These are phyloP conservation scores for Aspergillus arachidicola DNA, from an alignment of 2,329 filamentous ascomycete species.

Conservation along the genomic window DNA sequence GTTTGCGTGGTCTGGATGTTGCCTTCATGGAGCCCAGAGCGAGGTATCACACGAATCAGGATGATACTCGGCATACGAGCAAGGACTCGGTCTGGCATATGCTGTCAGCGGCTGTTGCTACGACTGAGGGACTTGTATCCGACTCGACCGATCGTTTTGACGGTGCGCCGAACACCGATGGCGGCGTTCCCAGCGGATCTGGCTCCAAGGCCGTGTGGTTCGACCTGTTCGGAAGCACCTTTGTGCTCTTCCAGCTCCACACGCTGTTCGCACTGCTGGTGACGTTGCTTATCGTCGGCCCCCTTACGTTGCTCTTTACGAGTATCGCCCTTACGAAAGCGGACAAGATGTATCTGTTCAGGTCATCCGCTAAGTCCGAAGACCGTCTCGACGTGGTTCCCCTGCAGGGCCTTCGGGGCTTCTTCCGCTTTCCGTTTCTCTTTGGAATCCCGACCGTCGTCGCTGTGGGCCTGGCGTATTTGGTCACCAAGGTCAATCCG, in stretches of 20 bases:
- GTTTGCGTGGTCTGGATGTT: conserved; percentile 85
- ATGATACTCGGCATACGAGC: conserved; percentile 76
- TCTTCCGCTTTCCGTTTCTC: conserved; percentile 81
- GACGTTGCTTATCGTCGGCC: conserved; percentile 77
- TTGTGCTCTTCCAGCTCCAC: conserved; percentile 77
- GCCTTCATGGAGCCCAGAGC: conserved; percentile 87
- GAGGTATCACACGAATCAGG: conserved; percentile 87
- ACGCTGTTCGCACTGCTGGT: conserved; percentile 88
- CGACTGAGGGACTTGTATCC: conserved; percentile 70
- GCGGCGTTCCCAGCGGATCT: conserved; percentile 67
- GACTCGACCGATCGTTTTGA: conserved; percentile 69
- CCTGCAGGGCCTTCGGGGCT: conserved; percentile 76
- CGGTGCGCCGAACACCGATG: conserved; percentile 58
- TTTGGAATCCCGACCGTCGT: conserved; percentile 67
- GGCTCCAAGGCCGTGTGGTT: conserved; percentile 84
- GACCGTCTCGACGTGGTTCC: conserved; percentile 63
- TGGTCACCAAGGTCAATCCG: conserved; percentile 82
- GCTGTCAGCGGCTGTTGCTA: conserved; percentile 80
- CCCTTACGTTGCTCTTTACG: conserved; percentile 70
- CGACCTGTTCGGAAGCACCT: conserved; percentile 78
- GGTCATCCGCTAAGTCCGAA: conserved; percentile 64
- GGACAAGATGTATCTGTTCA: conserved; percentile 89
- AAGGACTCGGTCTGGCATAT: conserved; percentile 82
- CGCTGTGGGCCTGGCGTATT: conserved; percentile 71
- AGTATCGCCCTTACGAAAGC: conserved; percentile 68